Percentiles rank a stretch among this genome's conserved stretches.
These are phyloP conservation scores for Globomyces pollinis-pini DNA, from an alignment of 192 early-diverging fungal species.

Conservation along the genomic window DNA sequence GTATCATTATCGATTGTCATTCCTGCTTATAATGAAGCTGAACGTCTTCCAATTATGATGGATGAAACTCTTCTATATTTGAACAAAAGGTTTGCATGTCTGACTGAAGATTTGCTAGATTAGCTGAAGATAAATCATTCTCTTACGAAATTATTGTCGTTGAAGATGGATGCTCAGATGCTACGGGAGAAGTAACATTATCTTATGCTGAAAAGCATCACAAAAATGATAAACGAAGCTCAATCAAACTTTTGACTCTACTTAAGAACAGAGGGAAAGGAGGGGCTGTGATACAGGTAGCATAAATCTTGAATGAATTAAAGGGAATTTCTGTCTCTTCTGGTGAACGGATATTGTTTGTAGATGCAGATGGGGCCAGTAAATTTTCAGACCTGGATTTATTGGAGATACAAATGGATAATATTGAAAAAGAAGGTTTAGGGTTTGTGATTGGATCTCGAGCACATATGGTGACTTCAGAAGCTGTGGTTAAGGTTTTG, in stretches of 20 bases:
- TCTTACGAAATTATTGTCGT: slow-evolving; percentile 84
- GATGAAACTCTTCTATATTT: slow-evolving; percentile 69
- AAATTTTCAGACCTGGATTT: slow-evolving; percentile 76
- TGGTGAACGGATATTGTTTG: slow-evolving; percentile 76
- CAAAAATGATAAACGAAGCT: slow-evolving; percentile 27
- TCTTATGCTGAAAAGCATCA: slow-evolving; percentile 47
- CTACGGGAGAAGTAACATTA: slow-evolving; percentile 60
- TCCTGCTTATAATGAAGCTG: slow-evolving; percentile 86
- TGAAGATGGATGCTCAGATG: slow-evolving; percentile 85
- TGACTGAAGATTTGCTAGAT: no score
- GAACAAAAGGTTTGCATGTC: not conserved
- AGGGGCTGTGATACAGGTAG: not conserved
- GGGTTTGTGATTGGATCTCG: slow-evolving; percentile 83
- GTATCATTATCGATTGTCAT: slow-evolving; percentile 71
- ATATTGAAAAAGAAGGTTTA: slow-evolving; percentile 35
- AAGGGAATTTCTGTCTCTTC: slow-evolving; percentile 77
- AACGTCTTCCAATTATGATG: slow-evolving; percentile 78
- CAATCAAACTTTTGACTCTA: slow-evolving; percentile 11
- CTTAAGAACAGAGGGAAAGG: slow-evolving; percentile 6
- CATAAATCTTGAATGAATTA: not conserved
- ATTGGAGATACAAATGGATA: slow-evolving; percentile 37
- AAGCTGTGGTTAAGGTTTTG: slow-evolving; percentile 82
- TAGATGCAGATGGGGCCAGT: slow-evolving; percentile 94
- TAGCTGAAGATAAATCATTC: no score
- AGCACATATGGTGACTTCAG: slow-evolving; percentile 78